Evolutionary conservation across 2,329 filamentous ascomycete species (phyloP), one percentile per base, ranked within the genome.

Genomic region (Diaporthe humulicola): DNA sequence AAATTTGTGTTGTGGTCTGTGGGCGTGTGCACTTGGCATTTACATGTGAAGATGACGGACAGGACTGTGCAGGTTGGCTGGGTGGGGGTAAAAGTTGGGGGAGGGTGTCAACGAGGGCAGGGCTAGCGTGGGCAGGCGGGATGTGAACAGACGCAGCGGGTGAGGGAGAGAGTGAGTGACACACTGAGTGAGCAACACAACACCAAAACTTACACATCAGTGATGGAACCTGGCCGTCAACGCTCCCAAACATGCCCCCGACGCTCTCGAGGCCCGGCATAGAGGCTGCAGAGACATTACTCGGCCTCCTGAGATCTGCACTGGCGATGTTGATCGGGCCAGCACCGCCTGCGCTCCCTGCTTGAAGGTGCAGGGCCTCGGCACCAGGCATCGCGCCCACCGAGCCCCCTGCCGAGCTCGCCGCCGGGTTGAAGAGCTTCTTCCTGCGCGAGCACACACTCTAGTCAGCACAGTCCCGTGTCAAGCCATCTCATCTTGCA

Each of bases 361-460:
- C 86, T 87, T 77, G 85, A 82, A 66, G 80, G 81, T 28, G 70
- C 74, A 85, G 84, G 78, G 86, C 86, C 85, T 90, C 88, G 84
- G 87, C 84, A 81, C 77, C 77, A 15, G 75, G 57, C 77, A 79
- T 73, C 57, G 81, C 82, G 76, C 81, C 83, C 76, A 71, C 73
- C 28, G 73, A 71, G 38, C 80, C 83, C 45, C 48, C 48, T 40
- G 36, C 25, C 64, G 64, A 54, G 74, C 82, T 81, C 78, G 81
- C 73, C 28, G 74, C 84, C 52, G 84, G 80, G 58, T 85, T 82
- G 74, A 84, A 80, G 75, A 86, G 82, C 77, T 86, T 85, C 80
- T 87, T 88, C 81, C 86, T 88, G 78, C 79, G 81, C 54, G 76
- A 45, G 42, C 50, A 45, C 67, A 56, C 45, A 19, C 45, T 52